A percentile compares a stretch with the other conserved stretches of the same genome.
Evolutionary conservation across 2,329 filamentous ascomycete genomes (phyloP).

Genomic region (Bipolaris cookei): DNA sequence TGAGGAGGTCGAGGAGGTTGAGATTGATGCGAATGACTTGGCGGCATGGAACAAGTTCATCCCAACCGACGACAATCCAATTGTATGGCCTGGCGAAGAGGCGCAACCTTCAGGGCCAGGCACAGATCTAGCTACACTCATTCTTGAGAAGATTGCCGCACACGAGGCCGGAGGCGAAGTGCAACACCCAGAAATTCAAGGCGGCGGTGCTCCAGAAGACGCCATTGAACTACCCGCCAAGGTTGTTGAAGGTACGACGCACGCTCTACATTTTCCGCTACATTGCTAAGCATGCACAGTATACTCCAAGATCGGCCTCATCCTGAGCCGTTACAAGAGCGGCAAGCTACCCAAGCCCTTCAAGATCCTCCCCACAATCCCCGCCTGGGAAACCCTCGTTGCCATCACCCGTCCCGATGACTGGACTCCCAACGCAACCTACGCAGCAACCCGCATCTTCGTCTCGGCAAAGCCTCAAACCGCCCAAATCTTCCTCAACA

Average conservation of each 20-base stretch:
- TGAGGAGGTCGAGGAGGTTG: conserved; percentile 70
- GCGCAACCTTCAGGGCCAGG: conserved; percentile 49
- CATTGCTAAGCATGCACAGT: conserved; percentile 55
- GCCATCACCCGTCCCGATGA: conserved; percentile 80
- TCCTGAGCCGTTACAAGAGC: conserved; percentile 91
- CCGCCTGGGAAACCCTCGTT: conserved; percentile 89
- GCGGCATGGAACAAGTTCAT: conserved; percentile 92
- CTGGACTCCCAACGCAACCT: conserved; percentile 81
- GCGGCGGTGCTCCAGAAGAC: conserved; percentile 71
- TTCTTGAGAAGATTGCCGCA: conserved; percentile 90
- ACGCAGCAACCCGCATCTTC: conserved; percentile 91
- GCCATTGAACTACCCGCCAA: conserved; percentile 87
- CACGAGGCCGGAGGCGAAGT: conserved; percentile 73
- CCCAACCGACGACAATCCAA: conserved; percentile 73
- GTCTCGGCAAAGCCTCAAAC: conserved; percentile 80
- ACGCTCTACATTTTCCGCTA: background rate
- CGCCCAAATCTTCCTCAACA: conserved; percentile 84
- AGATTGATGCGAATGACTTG: conserved; percentile 87
- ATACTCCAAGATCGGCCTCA: conserved; percentile 88
- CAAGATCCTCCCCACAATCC: conserved; percentile 92
- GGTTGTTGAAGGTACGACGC: conserved; percentile 70
- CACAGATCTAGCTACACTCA: conserved; percentile 89
- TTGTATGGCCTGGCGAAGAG: conserved; percentile 69
- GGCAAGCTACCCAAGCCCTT: conserved; percentile 98
- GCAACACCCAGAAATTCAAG: conserved; percentile 55